Conservation (phyloP, 768 basidiomycete species). For the Boletus edulis region DNA sequence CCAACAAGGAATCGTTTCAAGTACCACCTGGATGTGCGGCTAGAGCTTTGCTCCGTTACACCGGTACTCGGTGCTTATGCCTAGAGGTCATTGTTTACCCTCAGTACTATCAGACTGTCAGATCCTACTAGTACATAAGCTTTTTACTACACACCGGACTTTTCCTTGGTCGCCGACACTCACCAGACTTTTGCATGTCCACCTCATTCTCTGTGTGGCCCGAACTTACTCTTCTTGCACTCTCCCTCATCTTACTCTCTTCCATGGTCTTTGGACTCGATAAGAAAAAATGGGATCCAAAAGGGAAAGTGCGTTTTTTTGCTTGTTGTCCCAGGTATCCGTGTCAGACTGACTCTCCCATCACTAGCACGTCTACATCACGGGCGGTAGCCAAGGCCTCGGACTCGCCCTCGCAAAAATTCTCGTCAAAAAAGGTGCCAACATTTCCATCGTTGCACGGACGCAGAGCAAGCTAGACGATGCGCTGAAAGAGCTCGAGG, state of each 20-base stretch:
- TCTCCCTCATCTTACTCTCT: slow-evolving; percentile 8
- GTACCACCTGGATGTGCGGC: too few relatives aligned
- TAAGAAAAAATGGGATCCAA: slow-evolving; percentile 47
- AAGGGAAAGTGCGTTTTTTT: slow-evolving; percentile 35
- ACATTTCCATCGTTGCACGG: slow-evolving; percentile 84
- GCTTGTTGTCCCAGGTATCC: too few relatives aligned
- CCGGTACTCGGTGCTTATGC: too few relatives aligned
- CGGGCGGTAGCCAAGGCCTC: slow-evolving; percentile 80
- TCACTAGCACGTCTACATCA: slow-evolving; percentile 76
- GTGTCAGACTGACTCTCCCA: neutral
- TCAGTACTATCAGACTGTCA: too few relatives aligned
- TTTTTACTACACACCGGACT: too few relatives aligned
- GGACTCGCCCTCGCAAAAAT: slow-evolving; percentile 72
- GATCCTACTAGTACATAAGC: too few relatives aligned
- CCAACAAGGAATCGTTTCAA: too few relatives aligned
- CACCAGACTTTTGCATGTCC: neutral
- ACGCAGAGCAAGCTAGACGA: slow-evolving; percentile 59
- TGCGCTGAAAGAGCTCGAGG: slow-evolving; percentile 66
- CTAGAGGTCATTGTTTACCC: too few relatives aligned
- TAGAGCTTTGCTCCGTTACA: too few relatives aligned
- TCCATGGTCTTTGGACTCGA: slow-evolving; percentile 21
- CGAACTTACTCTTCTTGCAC: slow-evolving; percentile 5
- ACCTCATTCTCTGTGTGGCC: neutral
- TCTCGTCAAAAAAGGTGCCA: slow-evolving; percentile 66
- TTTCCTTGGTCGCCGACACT: neutral